Conservation (phyloP, 257 asterid genomes). For the Solanum chaucha region DNA sequence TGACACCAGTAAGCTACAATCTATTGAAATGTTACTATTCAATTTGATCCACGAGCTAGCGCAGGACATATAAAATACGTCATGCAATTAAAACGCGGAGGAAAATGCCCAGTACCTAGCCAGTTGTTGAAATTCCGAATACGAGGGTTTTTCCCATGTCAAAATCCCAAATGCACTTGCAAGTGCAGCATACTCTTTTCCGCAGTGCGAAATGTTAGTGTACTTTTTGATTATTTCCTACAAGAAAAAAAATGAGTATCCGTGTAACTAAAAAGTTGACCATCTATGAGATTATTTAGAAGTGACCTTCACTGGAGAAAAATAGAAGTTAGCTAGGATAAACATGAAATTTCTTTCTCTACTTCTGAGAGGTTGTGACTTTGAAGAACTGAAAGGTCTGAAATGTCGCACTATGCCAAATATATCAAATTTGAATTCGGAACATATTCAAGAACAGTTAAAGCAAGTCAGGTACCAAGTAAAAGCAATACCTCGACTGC, state of each 20-base stretch:
- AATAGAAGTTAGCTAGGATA: not conserved
- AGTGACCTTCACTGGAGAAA: not conserved
- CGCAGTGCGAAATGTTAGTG: slow-evolving; percentile 49
- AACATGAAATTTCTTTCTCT: not conserved
- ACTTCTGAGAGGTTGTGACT: not conserved
- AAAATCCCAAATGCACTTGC: slow-evolving; percentile 84
- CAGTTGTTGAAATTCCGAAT: slow-evolving; percentile 54
- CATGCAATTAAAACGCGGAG: not conserved
- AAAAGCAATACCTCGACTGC: not conserved
- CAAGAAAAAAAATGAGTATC: not conserved
- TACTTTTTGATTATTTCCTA: slow-evolving; percentile 71
- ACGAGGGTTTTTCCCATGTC: slow-evolving; percentile 86
- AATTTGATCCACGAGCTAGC: not conserved
- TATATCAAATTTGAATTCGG: not conserved
- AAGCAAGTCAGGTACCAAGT: not conserved
- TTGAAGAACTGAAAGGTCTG: not conserved
- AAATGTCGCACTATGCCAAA: not conserved
- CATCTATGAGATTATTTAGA: not conserved
- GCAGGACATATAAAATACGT: not conserved
- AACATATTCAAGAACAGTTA: not conserved
- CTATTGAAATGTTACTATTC: not conserved
- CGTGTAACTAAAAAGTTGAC: not conserved
- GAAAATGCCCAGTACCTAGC: slow-evolving; percentile 35
- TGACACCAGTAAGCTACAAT: not conserved
- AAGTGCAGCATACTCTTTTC: slow-evolving; percentile 55